These are phyloP conservation scores for Xylogone sp. DNA, from an alignment of 2,329 filamentous ascomycete species.

Conservation along the genomic window DNA sequence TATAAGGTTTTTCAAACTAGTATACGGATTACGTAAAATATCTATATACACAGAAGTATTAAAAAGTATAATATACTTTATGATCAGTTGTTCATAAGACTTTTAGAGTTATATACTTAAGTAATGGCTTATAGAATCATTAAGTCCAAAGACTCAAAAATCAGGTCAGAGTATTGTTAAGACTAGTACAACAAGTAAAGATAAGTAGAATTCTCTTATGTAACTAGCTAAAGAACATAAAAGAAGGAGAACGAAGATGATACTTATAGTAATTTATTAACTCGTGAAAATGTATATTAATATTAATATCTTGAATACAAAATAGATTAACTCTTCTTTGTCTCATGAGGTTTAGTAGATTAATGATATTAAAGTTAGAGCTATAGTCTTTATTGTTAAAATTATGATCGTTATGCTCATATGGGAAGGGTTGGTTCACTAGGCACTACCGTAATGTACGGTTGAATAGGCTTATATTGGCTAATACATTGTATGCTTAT, in stretches of 20 bases:
- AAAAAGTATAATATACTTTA: slow-evolving; percentile 8
- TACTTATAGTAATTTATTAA: slow-evolving; percentile 9
- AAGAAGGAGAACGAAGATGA: background rate
- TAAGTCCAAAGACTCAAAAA: background rate
- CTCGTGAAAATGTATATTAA: slow-evolving; percentile 2
- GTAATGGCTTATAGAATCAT: no score
- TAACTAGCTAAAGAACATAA: background rate
- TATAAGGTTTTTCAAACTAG: slow-evolving; percentile 4
- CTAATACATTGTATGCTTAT: no score
- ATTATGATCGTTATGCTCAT: no score
- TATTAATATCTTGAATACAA: background rate
- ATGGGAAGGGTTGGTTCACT: no score
- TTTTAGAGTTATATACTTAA: slow-evolving; percentile 3
- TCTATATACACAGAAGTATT: slow-evolving; percentile 5
- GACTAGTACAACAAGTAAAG: background rate
- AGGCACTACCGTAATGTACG: no score
- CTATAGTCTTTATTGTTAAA: no score
- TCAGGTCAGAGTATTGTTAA: slow-evolving; percentile 4
- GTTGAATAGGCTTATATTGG: no score
- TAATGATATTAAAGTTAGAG: background rate
- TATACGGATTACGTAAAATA: slow-evolving; percentile 3
- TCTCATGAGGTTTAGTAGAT: background rate
- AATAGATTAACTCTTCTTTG: background rate
- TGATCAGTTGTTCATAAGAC: slow-evolving; percentile 2
- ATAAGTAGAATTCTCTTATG: background rate